Evolutionary conservation across 805 yeast genomes (phyloP), one percentile per base, ranked within the genome.

Genomic region (Sugiyamaella smithiae): DNA sequence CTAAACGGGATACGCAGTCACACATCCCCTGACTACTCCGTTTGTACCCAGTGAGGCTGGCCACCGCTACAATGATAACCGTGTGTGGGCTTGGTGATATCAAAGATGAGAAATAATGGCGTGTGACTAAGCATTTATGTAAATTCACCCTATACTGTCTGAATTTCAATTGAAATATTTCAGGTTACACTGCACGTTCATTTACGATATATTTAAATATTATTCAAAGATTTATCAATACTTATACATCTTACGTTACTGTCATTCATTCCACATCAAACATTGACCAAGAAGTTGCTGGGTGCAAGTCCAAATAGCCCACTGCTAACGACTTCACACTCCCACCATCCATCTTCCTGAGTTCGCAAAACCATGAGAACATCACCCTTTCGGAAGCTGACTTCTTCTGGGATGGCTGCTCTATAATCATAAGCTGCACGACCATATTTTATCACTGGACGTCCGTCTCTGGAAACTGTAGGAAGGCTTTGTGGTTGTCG

Each of bases 331-430:
- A 79, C 78, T 56, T 82, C 88, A 26, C 80, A 81, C 57, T 78
- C 81, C 88, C 88, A 82, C 88, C 88, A 82, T 1, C 85, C 85
- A 56, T 82, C 88, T 19, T 81, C 82, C 60, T 81, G 85, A 72
- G 70, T 76, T 40, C 71, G 73, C 14, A 80, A 57, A 2, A 82
- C 76, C 48, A 78, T 65, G 42, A 82, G 60, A 2, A 74, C 58
- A 53, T 82, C 87, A 49, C 77, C 80, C 58, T 79, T 79, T 38
- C 76, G 71, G 68, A 82, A 82, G 5, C 77, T 65, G 6, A 81
- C 70, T 52, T 82, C 88, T 46, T 78, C 82, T 12, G 81, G 80
- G 22, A 81, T 77, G 2, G 74, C 75, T 0, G 85, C 84, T 2
- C 72, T 67, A 64, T 81, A 82, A 45, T 75, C 82, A 55, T 76